Evolutionary conservation across 164 flowering plant species (phyloP), one percentile per base, ranked within the genome.

Genomic region (Taxillus chinensis): DNA sequence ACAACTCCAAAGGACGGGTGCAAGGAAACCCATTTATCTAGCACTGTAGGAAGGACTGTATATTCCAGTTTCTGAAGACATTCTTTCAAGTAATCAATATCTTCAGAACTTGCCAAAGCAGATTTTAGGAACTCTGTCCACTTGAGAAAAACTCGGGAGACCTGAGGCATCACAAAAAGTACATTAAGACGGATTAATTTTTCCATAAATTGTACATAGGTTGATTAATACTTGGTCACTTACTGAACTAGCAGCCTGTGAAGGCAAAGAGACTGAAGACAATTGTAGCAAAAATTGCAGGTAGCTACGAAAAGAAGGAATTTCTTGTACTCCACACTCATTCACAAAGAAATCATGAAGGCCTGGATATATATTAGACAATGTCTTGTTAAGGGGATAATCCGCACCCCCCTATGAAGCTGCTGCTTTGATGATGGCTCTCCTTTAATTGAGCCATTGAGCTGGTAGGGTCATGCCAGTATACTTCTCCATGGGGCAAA

Each of bases 11-110:
- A 86, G 5, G 86, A 77, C 39, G 86, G 76, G 64, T 95, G 90
- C 7, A 89, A 73, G 27, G 97, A 95, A 64, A 86, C 95, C 99
- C 99, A 95, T 76, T 75, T 85, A 78, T 91, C 90, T 63, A 64
- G 80, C 45, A 63, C 64, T 48, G 97, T 83, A 8, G 97, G 99
- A 68, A 95, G 84, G 58, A 91, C 78, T 1, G 81, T 63, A 67
- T 45, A 77, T 39, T 87, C 87, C 64, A 62, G 38, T 62, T 76
- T 74, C 46, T 43, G 54, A 68, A 95, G 85, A 68, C 74, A 66
- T 40, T 84, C 83, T 79, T 75, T 83, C 75, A 91, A 70, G 76
- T 69, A 72, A 50, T 27, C 59, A 48, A 83, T 61, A 72, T 89
- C 97, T 65, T 82, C 79, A 45, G 75, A 59, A 54, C 70, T 68